Base-by-base conservation (phyloP, 2,329 filamentous ascomycete genomes). In the Cladosporium sp. region DNA sequence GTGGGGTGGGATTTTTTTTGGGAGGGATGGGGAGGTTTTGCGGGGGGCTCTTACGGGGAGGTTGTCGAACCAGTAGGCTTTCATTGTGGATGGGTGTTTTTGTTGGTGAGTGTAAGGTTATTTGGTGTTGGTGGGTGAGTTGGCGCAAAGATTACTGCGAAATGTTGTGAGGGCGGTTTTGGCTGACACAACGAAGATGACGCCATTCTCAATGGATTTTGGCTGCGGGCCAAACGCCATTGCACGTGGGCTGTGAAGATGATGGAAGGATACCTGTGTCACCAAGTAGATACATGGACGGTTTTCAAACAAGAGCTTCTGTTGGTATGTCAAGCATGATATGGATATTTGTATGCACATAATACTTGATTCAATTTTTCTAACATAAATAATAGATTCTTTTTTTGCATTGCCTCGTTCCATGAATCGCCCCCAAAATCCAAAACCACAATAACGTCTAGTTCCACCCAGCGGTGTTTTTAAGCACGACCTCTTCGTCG, bases 51-150 rank as follows among this genome's bases (percentile, higher is more conserved):
- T 50, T 76, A 84, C 82, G 47, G 77, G 74, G 56, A 76, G 67
- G 68, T 86, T 85, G 67, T 86, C 83, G 68, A 76, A 86, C 78
- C 79, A 86, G 71, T 86, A 86, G 55, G 83, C 83, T 66, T 76
- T 83, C 83, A 86, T 86, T 50, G 57, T 78, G 53, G 32, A 22
- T n/a, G 48, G 50, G 30, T 20, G 29, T 13, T 11, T 36, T 22
- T 29, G 9, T 9, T 22, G n/a, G 20, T 42, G 11, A 30, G 2
- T 35, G 9, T 45, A 18, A 27, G 20, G 30, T 13, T 38, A 8
- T 9, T 13, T 4, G 41, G n/a, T 19, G 40, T 38, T 18, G 19
- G 3, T 11, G 4, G 27, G 19, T 13, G 12, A 13, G 16, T 36
- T 36, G 29, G 35, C 29, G 42, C 42, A 35, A 25, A 13, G 30